A percentile compares a stretch with the other conserved stretches of the same genome.
Evolutionary conservation across 177 flowering plant species (phyloP).

Genomic region (Vitis hybrid): DNA sequence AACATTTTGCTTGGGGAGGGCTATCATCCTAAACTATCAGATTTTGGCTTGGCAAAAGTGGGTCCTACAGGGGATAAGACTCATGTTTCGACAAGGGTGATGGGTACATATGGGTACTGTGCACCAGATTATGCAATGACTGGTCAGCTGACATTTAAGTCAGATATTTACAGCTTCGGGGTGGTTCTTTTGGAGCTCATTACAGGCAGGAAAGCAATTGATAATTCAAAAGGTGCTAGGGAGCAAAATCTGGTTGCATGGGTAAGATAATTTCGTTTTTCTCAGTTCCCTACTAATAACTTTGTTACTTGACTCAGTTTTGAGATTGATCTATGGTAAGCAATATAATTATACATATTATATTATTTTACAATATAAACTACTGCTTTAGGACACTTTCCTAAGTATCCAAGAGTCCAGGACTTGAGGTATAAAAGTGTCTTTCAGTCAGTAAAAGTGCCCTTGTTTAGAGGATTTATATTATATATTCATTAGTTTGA

Average conservation of each 20-base stretch:
- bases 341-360: not conserved
- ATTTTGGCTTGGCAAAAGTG: conserved; percentile 87
- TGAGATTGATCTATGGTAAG: not conserved
- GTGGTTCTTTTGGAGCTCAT: conserved; percentile 79
- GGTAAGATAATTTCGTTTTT: conserved; percentile 43
- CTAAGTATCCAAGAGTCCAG: not conserved
- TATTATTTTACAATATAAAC: not conserved
- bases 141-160: conserved; percentile 76
- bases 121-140: conserved; percentile 95
- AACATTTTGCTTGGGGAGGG: conserved; percentile 81
- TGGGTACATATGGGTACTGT: conserved; percentile 93
- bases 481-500: not conserved
- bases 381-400: not conserved
- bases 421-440: not conserved
- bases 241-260: conserved; percentile 73
- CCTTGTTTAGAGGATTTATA: no score
- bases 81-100: conserved; percentile 85
- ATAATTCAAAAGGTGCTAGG: conserved; percentile 29
- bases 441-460: no score
- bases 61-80: conserved; percentile 86
- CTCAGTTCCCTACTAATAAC: not conserved
- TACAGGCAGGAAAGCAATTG: conserved; percentile 78
- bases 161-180: conserved; percentile 88
- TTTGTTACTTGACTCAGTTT: conserved; percentile 1
- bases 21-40: conserved; percentile 72